Evolutionary conservation across 306 rosid genomes (phyloP).

Genomic region (Mimosa pudica): DNA sequence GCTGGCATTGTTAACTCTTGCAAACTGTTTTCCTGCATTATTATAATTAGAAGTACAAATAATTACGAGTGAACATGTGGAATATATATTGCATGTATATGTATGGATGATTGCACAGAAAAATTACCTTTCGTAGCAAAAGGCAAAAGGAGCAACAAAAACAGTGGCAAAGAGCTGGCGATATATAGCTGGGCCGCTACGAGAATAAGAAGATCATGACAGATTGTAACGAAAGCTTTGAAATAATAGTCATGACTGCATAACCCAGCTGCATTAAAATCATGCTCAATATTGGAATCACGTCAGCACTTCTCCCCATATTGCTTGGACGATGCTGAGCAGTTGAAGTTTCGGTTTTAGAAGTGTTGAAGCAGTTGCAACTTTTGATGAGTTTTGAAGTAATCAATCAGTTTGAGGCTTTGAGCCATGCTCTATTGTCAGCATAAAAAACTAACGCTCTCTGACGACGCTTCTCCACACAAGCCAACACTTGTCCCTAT

Average conservation of each 20-base stretch:
- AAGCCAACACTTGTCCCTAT: not conserved
- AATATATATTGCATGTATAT: too few relatives aligned
- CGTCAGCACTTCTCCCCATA: slow-evolving; percentile 12
- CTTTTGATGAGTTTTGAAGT: not conserved
- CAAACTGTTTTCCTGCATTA: not conserved
- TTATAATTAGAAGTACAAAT: not conserved
- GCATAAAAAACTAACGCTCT: not conserved
- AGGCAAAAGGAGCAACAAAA: slow-evolving; percentile 1
- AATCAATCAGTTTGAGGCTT: not conserved
- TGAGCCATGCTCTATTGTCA: not conserved
- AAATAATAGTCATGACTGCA: not conserved
- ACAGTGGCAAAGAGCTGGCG: not conserved
- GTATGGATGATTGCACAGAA: too few relatives aligned
- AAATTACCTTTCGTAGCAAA: slow-evolving; percentile 6
- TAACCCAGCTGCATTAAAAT: not conserved
- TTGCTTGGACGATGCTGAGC: not conserved
- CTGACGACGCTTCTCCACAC: not conserved
- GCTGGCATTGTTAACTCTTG: not conserved
- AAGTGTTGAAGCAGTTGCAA: not conserved
- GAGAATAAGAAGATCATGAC: slow-evolving; percentile 6
- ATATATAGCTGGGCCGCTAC: not conserved
- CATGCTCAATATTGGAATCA: slow-evolving; percentile 11
- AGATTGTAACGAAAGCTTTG: not conserved
- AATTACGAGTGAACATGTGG: too few relatives aligned
- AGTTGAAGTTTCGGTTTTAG: too few relatives aligned